These are phyloP conservation scores for Hypomontagnella submonticulosa DNA, from an alignment of 495 filamentous ascomycete species.

Conservation along the genomic window DNA sequence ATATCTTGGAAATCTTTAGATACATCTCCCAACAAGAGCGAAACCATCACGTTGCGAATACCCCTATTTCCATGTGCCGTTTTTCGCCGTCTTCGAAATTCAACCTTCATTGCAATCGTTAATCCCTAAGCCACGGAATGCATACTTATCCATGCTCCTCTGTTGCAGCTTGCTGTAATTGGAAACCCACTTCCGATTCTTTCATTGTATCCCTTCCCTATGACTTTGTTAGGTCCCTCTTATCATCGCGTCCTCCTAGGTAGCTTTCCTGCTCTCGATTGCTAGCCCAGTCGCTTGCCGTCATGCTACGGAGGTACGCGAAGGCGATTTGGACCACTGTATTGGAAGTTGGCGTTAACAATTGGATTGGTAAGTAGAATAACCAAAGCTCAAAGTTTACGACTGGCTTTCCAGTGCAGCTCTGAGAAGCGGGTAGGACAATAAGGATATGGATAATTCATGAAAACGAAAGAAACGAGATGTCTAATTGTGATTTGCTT, in stretches of 20 bases:
- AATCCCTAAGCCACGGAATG: not conserved
- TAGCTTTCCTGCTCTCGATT: slow-evolving; percentile 23
- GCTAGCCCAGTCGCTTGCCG: slow-evolving; percentile 39
- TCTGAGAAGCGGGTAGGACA: not conserved
- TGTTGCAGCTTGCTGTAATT: too few relatives aligned
- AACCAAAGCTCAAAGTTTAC: not conserved
- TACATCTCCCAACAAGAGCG: not conserved
- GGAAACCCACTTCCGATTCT: not conserved
- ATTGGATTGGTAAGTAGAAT: not conserved
- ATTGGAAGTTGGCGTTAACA: slow-evolving; percentile 15
- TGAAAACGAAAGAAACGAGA: not conserved
- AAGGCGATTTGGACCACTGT: slow-evolving; percentile 46
- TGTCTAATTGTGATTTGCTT: slow-evolving; percentile 20
- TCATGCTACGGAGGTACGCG: slow-evolving; percentile 45
- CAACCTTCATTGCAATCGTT: not conserved
- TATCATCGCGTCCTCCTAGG: not conserved
- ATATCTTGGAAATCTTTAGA: too few relatives aligned
- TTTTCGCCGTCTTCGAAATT: not conserved
- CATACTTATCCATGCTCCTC: not conserved
- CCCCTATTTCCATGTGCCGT: not conserved
- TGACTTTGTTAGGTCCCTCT: not conserved
- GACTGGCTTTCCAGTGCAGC: too few relatives aligned
- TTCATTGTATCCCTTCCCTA: not conserved
- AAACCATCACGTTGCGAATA: not conserved
- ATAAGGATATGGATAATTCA: not conserved